These are phyloP conservation scores for Kwoniella sp. DNA, from an alignment of 768 basidiomycete species.

Conservation along the genomic window DNA sequence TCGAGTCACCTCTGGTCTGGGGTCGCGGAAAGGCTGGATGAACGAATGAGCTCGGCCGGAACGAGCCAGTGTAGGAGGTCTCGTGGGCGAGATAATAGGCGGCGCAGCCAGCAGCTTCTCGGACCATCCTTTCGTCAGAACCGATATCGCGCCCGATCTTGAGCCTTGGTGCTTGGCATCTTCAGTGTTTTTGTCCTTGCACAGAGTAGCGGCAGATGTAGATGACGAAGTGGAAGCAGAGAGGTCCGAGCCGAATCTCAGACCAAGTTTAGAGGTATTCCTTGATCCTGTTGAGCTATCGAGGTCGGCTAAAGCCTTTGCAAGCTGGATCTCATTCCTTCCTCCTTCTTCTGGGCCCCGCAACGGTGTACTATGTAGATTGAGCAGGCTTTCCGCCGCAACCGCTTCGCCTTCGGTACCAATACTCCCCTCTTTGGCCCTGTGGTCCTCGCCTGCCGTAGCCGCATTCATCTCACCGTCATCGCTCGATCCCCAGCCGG, in stretches of 20 bases:
- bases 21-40: constrained; percentile 26
- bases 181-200: not conserved
- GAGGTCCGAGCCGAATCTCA: not conserved
- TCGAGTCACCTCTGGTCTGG: constrained; percentile 25
- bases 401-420: constrained; percentile 17
- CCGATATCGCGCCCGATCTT: not conserved
- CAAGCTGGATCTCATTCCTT: constrained; percentile 14
- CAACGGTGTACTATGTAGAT: constrained; percentile 25
- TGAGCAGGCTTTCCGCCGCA: constrained; percentile 23
- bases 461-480: not conserved
- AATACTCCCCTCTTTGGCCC: constrained; percentile 12
- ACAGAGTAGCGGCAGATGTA: not conserved
- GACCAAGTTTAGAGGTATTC: not conserved
- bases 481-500: not conserved
- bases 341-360: constrained; percentile 15
- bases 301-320: constrained; percentile 2
- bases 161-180: not conserved
- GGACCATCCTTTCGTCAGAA: not conserved
- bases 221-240: not conserved
- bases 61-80: constrained; percentile 1
- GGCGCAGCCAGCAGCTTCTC: constrained; percentile 12
- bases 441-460: not conserved
- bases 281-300: not conserved
- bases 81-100: constrained; percentile 6
- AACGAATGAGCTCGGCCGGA: constrained; percentile 19